A percentile compares a stretch with the other conserved stretches of the same genome.
These are phyloP conservation scores for Penicillium waksmanii DNA, from an alignment of 495 filamentous ascomycete genomes.

Conservation along the genomic window DNA sequence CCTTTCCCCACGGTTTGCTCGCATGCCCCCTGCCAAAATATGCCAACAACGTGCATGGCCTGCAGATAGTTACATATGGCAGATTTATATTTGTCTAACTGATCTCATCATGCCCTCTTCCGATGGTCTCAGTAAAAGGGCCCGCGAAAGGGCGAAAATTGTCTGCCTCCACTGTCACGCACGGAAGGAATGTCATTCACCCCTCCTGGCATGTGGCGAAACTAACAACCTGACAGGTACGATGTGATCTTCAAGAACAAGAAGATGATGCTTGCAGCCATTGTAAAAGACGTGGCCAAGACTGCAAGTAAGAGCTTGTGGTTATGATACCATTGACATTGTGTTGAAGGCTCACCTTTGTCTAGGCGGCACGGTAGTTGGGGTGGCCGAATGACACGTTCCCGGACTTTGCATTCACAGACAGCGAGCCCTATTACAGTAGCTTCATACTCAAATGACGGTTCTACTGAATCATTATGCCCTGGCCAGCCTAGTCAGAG, in stretches of 20 bases:
- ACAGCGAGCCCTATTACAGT: background rate
- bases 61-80: no score
- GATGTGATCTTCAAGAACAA: background rate
- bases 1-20: background rate
- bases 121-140: background rate
- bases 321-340: background rate
- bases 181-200: background rate
- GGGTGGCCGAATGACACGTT: background rate
- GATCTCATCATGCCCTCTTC: background rate
- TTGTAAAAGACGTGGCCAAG: background rate
- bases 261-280: background rate
- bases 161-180: background rate
- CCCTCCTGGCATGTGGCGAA: background rate
- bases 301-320: background rate
- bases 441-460: background rate
- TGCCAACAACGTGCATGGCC: background rate
- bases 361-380: background rate
- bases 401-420: background rate
- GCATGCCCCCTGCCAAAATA: background rate
- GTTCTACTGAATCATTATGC: background rate
- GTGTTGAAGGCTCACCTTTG: background rate
- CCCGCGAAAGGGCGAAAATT: background rate
- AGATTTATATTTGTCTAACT: background rate
- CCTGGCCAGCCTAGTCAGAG: background rate
- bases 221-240: background rate